These are phyloP conservation scores for Pichiaceae sp. DNA, from an alignment of 1,139 yeast species.

Conservation along the genomic window DNA sequence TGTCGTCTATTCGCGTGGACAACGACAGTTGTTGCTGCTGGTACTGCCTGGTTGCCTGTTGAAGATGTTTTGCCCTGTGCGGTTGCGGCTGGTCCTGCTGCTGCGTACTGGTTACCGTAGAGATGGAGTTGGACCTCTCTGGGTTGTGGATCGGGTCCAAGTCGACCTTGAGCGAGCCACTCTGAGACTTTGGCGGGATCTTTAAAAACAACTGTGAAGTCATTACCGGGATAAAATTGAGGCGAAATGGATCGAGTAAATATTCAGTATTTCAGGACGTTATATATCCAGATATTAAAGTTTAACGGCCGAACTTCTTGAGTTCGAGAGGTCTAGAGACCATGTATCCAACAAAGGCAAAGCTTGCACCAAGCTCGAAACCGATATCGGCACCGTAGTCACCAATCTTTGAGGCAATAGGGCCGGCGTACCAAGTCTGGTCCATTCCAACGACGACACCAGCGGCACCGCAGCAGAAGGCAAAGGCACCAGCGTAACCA, in stretches of 20 bases:
- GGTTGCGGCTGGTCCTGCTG: neutral
- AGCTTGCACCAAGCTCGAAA: constrained; percentile 66
- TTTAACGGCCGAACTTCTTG: constrained; percentile 46
- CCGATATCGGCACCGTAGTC: constrained; percentile 79
- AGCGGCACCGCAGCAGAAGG: constrained; percentile 74
- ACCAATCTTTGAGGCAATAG: constrained; percentile 55
- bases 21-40: constrained; percentile 2
- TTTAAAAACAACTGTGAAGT: neutral
- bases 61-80: neutral
- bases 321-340: constrained; percentile 59
- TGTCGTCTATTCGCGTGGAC: constrained; percentile 14
- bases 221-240: neutral
- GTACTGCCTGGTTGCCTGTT: neutral
- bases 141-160: neutral
- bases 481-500: constrained; percentile 71
- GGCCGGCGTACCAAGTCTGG: constrained; percentile 78
- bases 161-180: constrained; percentile 1
- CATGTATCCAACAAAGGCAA: constrained; percentile 60
- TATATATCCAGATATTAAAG: neutral
- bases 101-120: neutral
- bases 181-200: constrained; percentile 1
- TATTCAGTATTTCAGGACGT: too few species aligned
- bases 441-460: constrained; percentile 84
- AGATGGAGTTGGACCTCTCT: neutral
- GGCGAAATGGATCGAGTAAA: too few species aligned